These are phyloP conservation scores for Xerocomus potaroensis DNA, from an alignment of 768 basidiomycete species.

Conservation along the genomic window DNA sequence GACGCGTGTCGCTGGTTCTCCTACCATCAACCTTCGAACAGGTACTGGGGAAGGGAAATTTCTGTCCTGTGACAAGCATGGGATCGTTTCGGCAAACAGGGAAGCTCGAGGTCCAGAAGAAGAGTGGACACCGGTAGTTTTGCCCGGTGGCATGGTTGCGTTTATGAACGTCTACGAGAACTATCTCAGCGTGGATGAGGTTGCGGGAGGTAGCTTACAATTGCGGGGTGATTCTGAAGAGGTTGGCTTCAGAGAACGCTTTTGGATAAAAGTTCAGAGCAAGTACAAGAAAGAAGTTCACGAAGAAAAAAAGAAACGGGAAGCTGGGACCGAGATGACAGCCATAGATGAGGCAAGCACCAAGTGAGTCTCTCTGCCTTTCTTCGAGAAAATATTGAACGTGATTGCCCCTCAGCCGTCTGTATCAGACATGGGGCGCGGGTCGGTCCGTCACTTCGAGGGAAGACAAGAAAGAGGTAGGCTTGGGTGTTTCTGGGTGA, in stretches of 20 bases:
- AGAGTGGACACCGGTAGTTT: constrained; percentile 84
- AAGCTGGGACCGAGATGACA: constrained; percentile 46
- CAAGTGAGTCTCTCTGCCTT: constrained; percentile 51
- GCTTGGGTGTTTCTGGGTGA: constrained; percentile 15
- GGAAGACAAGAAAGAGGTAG: constrained; percentile 70
- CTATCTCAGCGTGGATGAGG: constrained; percentile 80
- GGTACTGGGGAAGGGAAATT: constrained; percentile 90
- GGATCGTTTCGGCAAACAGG: constrained; percentile 76
- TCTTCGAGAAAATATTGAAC: neutral
- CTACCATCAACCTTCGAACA: constrained; percentile 82
- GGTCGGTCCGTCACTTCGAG: constrained; percentile 65
- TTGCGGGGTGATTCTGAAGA: constrained; percentile 82
- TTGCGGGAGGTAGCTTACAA: constrained; percentile 75
- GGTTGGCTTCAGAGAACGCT: constrained; percentile 81
- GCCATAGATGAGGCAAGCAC: constrained; percentile 68
- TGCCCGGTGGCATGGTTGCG: constrained; percentile 82
- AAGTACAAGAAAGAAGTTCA: constrained; percentile 84
- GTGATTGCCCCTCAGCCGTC: constrained; percentile 41
- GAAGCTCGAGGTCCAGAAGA: constrained; percentile 93
- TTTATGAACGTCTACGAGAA: constrained; percentile 89
- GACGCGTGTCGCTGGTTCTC: constrained; percentile 79
- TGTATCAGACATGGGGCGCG: constrained; percentile 84
- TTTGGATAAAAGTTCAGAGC: constrained; percentile 85
- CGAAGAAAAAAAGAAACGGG: constrained; percentile 70
- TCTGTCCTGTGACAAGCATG: constrained; percentile 82